Evolutionary conservation across 2,329 filamentous ascomycete species (phyloP).

Genomic region (Phaeosphaeria sp.): DNA sequence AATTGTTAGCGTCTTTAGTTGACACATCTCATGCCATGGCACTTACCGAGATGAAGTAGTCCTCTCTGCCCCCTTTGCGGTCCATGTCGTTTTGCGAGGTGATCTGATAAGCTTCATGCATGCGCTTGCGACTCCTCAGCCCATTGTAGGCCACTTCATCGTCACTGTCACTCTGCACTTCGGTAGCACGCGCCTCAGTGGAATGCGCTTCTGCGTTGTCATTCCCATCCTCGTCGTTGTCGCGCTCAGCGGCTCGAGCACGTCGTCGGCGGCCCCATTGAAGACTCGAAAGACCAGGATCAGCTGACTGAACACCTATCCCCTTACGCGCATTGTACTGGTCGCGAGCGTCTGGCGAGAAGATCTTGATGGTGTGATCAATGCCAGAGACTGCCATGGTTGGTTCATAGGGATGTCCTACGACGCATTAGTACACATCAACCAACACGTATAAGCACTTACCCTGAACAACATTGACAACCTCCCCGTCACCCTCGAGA

Average conservation of each 20-base stretch:
- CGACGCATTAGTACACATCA: conserved; percentile 16
- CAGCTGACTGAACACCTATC: conserved; percentile 61
- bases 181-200: conserved; percentile 11
- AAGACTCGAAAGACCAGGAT: conserved; percentile 51
- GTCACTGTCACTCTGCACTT: conserved; percentile 40
- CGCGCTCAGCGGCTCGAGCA: conserved; percentile 9
- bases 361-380: conserved; percentile 72
- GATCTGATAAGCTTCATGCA: conserved; percentile 67
- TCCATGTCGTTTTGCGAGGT: conserved; percentile 67
- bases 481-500: conserved; percentile 69
- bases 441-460: conserved; percentile 6
- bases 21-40: not conserved
- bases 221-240: conserved; percentile 4
- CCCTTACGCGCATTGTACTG: conserved; percentile 64
- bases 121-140: conserved; percentile 62
- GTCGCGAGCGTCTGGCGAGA: conserved; percentile 65
- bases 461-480: conserved; percentile 74
- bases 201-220: conserved; percentile 2
- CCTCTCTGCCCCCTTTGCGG: conserved; percentile 63
- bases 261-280: conserved; percentile 29
- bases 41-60: conserved; percentile 63
- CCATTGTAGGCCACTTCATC: conserved; percentile 52
- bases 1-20: not conserved
- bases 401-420: conserved; percentile 71
- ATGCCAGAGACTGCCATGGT: conserved; percentile 71